A percentile compares a stretch with the other conserved stretches of the same genome.
Conservation (phyloP, 257 asterid species). For the Rehmannia glutinosa region DNA sequence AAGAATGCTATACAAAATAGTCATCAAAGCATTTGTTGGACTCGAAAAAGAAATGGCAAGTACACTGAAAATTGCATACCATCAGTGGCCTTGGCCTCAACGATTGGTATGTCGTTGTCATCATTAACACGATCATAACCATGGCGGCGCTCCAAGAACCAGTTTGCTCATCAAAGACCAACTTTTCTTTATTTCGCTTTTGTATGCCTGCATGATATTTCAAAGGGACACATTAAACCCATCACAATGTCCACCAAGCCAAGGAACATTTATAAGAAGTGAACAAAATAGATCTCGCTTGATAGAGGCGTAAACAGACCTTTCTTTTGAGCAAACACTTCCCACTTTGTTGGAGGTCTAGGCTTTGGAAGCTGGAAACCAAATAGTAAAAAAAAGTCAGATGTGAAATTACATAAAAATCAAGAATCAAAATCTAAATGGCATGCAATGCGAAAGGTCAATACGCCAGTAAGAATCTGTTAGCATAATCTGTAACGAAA, state of each 20-base stretch:
- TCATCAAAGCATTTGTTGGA: background rate
- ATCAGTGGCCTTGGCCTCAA: slow-evolving; percentile 89
- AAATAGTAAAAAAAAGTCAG: slow-evolving; percentile 2
- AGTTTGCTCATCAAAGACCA: slow-evolving; percentile 76
- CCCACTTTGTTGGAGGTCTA: slow-evolving; percentile 93
- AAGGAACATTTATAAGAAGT: background rate
- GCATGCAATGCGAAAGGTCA: no score
- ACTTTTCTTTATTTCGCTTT: slow-evolving; percentile 66
- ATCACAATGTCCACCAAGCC: background rate
- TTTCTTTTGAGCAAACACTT: slow-evolving; percentile 79
- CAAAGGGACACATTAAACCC: background rate
- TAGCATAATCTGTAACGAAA: no score
- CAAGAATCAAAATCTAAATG: no score
- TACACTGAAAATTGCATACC: slow-evolving; percentile 35
- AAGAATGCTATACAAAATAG: background rate
- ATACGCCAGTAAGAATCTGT: background rate
- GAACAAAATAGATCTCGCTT: no score
- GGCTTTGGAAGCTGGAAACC: slow-evolving; percentile 84
- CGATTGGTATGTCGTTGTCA: slow-evolving; percentile 82
- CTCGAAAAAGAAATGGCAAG: no score
- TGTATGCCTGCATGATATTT: slow-evolving; percentile 57
- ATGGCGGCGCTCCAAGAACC: slow-evolving; percentile 80
- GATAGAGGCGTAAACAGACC: slow-evolving; percentile 42
- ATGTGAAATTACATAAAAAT: no score
- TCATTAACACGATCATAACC: slow-evolving; percentile 94